phyloP scores from a whole-genome alignment of 768 basidiomycete species.

The Amanita inopinata region DNA sequence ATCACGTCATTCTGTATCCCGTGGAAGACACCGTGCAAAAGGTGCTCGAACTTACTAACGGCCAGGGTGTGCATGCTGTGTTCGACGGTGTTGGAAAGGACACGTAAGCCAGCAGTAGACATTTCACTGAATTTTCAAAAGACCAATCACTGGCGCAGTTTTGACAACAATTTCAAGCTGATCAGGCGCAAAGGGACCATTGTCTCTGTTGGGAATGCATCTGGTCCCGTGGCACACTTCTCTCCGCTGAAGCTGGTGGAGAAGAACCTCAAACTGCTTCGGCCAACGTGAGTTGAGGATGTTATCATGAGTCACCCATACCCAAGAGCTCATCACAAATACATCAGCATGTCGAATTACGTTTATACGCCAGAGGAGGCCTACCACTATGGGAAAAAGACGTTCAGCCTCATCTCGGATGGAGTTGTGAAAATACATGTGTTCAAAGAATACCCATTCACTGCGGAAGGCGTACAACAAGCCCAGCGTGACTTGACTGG shows the following conservation, averaged over 20 bases:
- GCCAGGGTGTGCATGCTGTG: constrained; percentile 75
- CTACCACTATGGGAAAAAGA: constrained; percentile 48
- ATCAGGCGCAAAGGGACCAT: constrained; percentile 83
- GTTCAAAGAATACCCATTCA: constrained; percentile 76
- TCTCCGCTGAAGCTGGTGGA: constrained; percentile 59
- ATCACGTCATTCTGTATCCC: constrained; percentile 79
- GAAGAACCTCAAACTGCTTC: constrained; percentile 74
- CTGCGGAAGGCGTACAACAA: constrained; percentile 63
- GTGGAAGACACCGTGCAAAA: constrained; percentile 65
- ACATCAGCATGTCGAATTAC: constrained; percentile 61
- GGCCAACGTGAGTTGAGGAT: constrained; percentile 52
- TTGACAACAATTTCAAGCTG: constrained; percentile 73
- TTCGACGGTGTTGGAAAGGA: constrained; percentile 98
- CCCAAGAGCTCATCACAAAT: background rate
- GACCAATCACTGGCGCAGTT: constrained; percentile 28
- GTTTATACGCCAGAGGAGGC: constrained; percentile 66
- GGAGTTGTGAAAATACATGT: constrained; percentile 60
- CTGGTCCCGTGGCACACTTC: constrained; percentile 73
- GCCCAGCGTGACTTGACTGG: constrained; percentile 72
- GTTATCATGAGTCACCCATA: background rate
- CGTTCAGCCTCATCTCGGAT: constrained; percentile 51
- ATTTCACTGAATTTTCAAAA: background rate
- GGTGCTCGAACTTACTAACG: constrained; percentile 67
- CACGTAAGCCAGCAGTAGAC: constrained; percentile 54
- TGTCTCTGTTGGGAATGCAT: constrained; percentile 88